Base-by-base conservation (phyloP, 345 rosid species). In the Raphanus sativus region DNA sequence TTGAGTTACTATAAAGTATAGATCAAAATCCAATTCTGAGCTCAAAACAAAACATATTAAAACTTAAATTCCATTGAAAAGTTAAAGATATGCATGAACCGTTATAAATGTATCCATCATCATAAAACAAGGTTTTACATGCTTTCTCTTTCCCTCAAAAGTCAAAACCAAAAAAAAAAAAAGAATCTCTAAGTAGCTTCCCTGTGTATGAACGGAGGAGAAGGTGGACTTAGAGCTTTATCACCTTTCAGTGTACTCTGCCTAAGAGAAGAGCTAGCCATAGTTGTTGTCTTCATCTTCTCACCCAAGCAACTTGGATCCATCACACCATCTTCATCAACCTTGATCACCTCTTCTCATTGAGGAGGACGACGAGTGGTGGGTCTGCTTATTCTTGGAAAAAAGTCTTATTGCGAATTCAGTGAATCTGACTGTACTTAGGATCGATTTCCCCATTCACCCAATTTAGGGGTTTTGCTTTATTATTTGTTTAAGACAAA, bases 381-480 rank as follows among this genome's bases (percentile, higher is more conserved):
- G 77, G 15, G 65, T 68, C 67, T 64, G 87, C 17, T 71, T 56
- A 55, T 77, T 78, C 78, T 74, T 81, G 9, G 88, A 86, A 2
- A 91, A 83, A 64, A 85, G 67, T 67, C 81, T 71, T 59, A 76
- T 87, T 36, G 89, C 83, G 42, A 88, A 62, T 69, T 81, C 84
- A 42, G 75, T 84, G 64, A 88, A 85, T 75, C 75, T 82, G 70
- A 82, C 69, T n/a, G 86, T 54, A 54, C 81, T 79, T 63, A 28
- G 29, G 24, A 84, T 74, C 48, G 92, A 70, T 83, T 84, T 92
- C 52, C 90, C 96, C 96, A 89, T 92, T 54, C 79, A 36, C 42
- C 54, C 69, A 4, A 56, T 5, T 7, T 60, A 60, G 64, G 62
- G 54, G 42, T 58, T 55, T 78, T 33, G 25, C 73, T 48, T 30